Percentiles rank a stretch among this genome's conserved stretches.
phyloP scores from a whole-genome alignment of 148 eudicot species.

The Camellia granthamiana region DNA sequence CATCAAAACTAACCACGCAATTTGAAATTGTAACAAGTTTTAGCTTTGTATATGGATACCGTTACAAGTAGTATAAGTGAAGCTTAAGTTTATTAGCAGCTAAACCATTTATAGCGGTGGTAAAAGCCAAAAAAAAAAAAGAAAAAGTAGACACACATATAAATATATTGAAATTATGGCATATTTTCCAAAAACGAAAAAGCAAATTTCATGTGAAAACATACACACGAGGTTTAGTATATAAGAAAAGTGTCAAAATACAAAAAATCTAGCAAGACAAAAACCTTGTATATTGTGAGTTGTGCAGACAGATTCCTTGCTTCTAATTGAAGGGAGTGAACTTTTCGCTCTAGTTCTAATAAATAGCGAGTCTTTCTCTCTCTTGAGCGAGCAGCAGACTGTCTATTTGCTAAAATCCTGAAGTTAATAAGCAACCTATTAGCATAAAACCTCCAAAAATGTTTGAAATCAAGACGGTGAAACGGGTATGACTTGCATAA shows the following conservation, averaged over 20 bases:
- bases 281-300: conserved; percentile 49
- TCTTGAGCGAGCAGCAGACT: conserved; percentile 66
- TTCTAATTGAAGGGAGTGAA: conserved; percentile 57
- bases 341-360: conserved; percentile 49
- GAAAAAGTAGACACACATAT: too few species aligned
- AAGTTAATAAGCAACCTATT: neutral
- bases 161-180: too few species aligned
- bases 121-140: too few species aligned
- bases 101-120: too few species aligned
- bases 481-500: neutral
- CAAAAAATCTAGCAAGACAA: neutral
- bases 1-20: too few species aligned
- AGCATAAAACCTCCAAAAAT: conserved; percentile 1
- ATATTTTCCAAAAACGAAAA: neutral
- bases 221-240: too few species aligned
- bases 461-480: conserved; percentile 1
- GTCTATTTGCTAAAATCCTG: conserved; percentile 63
- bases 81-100: neutral
- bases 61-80: too few species aligned
- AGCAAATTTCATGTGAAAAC: neutral
- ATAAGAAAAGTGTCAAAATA: too few species aligned
- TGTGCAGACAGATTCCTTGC: conserved; percentile 56
- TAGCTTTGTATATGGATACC: too few species aligned
- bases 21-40: too few species aligned
- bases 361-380: conserved; percentile 65